These are phyloP conservation scores for Lachancea sp. DNA, from an alignment of 805 yeast species.

Conservation along the genomic window DNA sequence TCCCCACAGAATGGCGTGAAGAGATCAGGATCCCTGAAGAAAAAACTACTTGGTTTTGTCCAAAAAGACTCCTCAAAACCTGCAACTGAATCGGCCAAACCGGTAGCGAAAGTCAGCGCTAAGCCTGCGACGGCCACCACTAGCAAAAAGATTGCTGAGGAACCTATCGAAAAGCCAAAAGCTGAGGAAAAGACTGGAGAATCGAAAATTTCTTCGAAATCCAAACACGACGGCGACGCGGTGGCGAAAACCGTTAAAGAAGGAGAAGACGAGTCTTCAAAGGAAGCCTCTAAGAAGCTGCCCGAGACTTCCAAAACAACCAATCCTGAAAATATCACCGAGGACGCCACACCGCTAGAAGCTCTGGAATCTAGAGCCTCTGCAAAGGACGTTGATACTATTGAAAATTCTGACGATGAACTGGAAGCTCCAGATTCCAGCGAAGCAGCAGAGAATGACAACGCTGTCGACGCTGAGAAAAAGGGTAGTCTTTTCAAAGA, in stretches of 20 bases:
- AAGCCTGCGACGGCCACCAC: not conserved
- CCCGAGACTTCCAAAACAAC: too few species aligned
- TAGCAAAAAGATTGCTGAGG: not conserved
- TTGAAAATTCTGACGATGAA: conserved; percentile 14
- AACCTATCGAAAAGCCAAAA: not conserved
- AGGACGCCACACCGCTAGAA: not conserved
- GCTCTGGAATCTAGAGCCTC: not conserved
- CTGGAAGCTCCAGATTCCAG: conserved; percentile 11
- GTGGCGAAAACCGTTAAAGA: not conserved
- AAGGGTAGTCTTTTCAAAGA: conserved; percentile 21
- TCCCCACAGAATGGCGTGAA: not conserved
- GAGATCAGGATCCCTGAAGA: conserved; percentile 3
- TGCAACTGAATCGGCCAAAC: not conserved
- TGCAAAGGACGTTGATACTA: not conserved
- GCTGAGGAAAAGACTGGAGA: not conserved
- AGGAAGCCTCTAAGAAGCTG: too few species aligned
- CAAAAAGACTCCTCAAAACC: not conserved
- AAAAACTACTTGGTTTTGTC: not conserved
- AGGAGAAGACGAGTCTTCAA: too few species aligned
- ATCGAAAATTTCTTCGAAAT: not conserved
- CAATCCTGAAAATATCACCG: not conserved
- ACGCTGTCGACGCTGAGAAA: conserved; percentile 6
- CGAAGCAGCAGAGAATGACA: conserved; percentile 9
- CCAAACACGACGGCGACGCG: not conserved
- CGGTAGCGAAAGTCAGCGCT: not conserved